Evolutionary conservation across 306 rosid genomes (phyloP), one percentile per base, ranked within the genome.

Genomic region (Arachis stenosperma): DNA sequence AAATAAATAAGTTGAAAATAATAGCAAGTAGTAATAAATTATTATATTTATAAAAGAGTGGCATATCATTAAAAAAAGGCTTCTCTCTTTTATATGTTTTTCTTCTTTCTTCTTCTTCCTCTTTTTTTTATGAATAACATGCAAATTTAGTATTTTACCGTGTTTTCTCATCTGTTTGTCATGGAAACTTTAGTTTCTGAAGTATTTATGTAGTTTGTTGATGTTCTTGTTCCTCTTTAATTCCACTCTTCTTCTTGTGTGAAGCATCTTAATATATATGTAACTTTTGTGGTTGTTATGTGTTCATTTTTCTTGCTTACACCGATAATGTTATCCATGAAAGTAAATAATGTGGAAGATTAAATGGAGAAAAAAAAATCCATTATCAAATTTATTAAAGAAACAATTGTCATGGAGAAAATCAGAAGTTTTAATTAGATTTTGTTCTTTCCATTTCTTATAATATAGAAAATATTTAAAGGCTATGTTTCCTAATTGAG

Each of bases 131-230:
- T 22, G 27, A 22, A 22, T 22, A 33, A 33, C n/a, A 80, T 61
- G 50, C 29, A 62, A 63, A 27, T 47, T 56, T 55, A 36, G 52
- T 30, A 53, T 71, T 61, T 55, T 43, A 12, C 59, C 11, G 22
- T 3, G 0, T 48, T 78, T 48, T 36, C 12, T 50, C 36, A 1
- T 6, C 2, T 7, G 9, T 27, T 22, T 62, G 52, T 47, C 66
- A 41, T 60, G 50, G 33, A 43, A 60, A 41, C 73, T 72, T 40
- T 75, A 67, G 12, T 52, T 75, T 30, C 67, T 70, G 12, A 77
- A 52, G 69, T 77, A 40, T 33, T 44, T 44, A 41, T 70, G 57
- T 37, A 12, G 30, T 39, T 10, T 48, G 8, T 41, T 74, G 62
- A 9, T 69, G 67, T 42, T 75, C 27, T 27, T 64, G 56, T 0